A percentile compares a stretch with the other conserved stretches of the same genome.
Conservation (phyloP, 179 eudicot species). For the Silene noctiflora region DNA sequence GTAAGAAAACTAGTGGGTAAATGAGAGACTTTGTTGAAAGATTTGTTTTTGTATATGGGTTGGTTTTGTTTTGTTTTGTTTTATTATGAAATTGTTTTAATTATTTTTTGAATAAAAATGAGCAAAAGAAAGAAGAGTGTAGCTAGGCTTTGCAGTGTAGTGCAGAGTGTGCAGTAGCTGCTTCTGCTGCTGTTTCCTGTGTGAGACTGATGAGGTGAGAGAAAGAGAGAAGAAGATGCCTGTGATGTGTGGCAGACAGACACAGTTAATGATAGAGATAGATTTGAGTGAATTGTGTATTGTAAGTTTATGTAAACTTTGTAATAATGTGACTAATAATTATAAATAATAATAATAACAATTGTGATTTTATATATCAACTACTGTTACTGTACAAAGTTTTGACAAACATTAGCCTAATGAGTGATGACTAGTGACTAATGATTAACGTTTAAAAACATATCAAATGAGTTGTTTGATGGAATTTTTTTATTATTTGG, state of each 20-base stretch:
- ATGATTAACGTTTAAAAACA: too few species aligned
- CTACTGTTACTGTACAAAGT: too few species aligned
- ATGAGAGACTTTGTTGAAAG: neutral
- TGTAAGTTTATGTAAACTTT: neutral
- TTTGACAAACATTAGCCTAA: too few species aligned
- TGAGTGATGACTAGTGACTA: too few species aligned
- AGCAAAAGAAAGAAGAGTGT: constrained; percentile 20
- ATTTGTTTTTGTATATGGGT: constrained; percentile 8
- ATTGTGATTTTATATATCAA: too few species aligned
- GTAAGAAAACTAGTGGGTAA: constrained; percentile 12
- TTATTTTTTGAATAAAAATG: neutral
- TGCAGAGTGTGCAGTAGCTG: constrained; percentile 17
- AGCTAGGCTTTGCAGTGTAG: constrained; percentile 26
- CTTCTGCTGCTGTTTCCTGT: constrained; percentile 16
- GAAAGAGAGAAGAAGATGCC: constrained; percentile 30
- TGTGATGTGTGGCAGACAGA: constrained; percentile 48
- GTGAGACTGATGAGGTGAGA: constrained; percentile 20
- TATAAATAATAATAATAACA: too few species aligned
- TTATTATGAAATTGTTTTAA: neutral
- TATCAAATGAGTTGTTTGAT: too few species aligned
- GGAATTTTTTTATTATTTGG: too few species aligned
- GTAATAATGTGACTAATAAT: too few species aligned
- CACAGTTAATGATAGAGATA: constrained; percentile 16
- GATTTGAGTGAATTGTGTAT: constrained; percentile 8
- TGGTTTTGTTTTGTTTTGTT: neutral